A percentile compares a stretch with the other conserved stretches of the same genome.
These are phyloP conservation scores for Puccinia triticina DNA, from an alignment of 1,284 basidiomycete species.

Conservation along the genomic window DNA sequence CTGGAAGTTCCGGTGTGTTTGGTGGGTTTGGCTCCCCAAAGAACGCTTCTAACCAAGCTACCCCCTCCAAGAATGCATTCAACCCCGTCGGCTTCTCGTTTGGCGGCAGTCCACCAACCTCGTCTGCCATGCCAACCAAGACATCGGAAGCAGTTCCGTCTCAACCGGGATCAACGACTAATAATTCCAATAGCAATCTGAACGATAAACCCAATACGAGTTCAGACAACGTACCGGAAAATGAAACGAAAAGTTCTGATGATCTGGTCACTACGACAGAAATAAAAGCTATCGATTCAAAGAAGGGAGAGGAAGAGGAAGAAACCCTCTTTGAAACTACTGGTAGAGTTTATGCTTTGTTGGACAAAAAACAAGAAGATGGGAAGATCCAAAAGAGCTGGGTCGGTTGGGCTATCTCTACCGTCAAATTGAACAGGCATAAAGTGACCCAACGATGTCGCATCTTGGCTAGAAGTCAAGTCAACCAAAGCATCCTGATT, in stretches of 20 bases:
- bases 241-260: not conserved
- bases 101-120: slow-evolving; percentile 40
- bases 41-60: not conserved
- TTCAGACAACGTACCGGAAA: not conserved
- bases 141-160: not conserved
- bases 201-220: not conserved
- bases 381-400: slow-evolving; percentile 36
- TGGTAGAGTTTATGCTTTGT: slow-evolving; percentile 40
- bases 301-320: slow-evolving; percentile 43
- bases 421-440: slow-evolving; percentile 34
- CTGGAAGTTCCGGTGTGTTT: slow-evolving; percentile 11
- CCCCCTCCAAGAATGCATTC: slow-evolving; percentile 30
- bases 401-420: slow-evolving; percentile 38
- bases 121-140: not conserved
- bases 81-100: slow-evolving; percentile 50
- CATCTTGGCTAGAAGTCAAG: slow-evolving; percentile 39
- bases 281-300: not conserved
- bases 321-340: slow-evolving; percentile 40
- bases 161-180: not conserved
- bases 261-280: not conserved
- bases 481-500: slow-evolving; percentile 38
- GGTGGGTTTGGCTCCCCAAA: slow-evolving; percentile 37
- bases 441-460: slow-evolving; percentile 18
- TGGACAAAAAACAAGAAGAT: slow-evolving; percentile 40
- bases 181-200: not conserved